Evolutionary conservation across 768 basidiomycete genomes (phyloP), one percentile per base, ranked within the genome.

Genomic region (Lactarius hatsudake): DNA sequence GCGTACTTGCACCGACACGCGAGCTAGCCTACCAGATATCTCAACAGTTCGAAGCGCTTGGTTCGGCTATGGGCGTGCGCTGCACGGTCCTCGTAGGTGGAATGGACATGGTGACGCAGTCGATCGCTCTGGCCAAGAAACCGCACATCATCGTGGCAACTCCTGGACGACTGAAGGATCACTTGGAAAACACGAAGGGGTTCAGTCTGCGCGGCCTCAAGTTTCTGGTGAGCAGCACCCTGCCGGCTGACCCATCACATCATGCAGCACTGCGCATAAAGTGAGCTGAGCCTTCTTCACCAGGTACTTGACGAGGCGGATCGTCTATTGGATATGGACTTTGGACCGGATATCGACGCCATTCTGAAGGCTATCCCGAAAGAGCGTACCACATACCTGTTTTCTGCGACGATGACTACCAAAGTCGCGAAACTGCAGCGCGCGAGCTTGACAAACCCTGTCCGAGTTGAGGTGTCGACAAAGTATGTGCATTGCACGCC

Each of bases 231-330:
- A 60, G 91, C 75, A 42, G 26, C 38, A 17, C 38, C 45, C 17
- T 13, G 15, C 43, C 20, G 3, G 13, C 34, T 34, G 23, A 28
- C 40, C 9, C 23, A 18, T 6, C 62, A 23, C 23, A 18, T 6
- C 62, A 23, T 54, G 23, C 45, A 30, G 13, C 10, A n/a, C 53
- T 23, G 20, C 26, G 57, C 58, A 15, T n/a, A 30, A 30, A 32
- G 61, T 58, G 65, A 53, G 42, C 63, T 66, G 10, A 53, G 26
- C 26, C 20, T 12, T 17, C 26, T 20, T 8, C 70, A 40, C 17
- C 3, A 97, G 95, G 94, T 98, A n/a, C 81, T 99, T 72, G 96
- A 98, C 71, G 96, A 98, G 79, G 96, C 97, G 8, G 96, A 99
- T 79, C 85, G 96, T 59, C 79, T 99, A 30, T 80, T 98, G 54